These are phyloP conservation scores for Venturia carpophila DNA, from an alignment of 2,329 filamentous ascomycete genomes.

Conservation along the genomic window DNA sequence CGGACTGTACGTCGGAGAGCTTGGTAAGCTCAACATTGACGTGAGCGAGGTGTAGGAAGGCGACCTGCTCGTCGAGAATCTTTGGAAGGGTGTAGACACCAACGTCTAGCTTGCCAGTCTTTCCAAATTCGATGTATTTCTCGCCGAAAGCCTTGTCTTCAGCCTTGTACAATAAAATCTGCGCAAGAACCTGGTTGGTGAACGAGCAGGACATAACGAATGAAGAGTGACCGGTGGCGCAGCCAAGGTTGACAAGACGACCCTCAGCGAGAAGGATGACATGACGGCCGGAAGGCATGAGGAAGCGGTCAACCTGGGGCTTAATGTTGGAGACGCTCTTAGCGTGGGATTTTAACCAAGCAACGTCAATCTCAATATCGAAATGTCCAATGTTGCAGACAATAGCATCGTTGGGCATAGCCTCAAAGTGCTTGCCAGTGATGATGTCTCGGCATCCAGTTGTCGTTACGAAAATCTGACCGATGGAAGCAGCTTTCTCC, in stretches of 20 bases:
- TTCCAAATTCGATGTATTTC: constrained; percentile 96
- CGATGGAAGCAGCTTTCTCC: constrained; percentile 82
- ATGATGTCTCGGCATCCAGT: constrained; percentile 99
- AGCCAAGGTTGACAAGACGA: constrained; percentile 98
- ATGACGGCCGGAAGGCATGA: constrained; percentile 87
- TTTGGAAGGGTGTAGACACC: constrained; percentile 97
- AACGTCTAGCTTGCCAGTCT: constrained; percentile 79
- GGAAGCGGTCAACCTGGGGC: constrained; percentile 97
- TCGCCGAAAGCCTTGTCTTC: constrained; percentile 76
- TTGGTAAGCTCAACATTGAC: constrained; percentile 89
- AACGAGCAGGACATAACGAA: constrained; percentile 99
- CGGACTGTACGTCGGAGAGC: constrained; percentile 78
- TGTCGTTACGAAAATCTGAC: constrained; percentile 99
- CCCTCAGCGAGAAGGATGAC: constrained; percentile 98
- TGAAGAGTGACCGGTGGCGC: constrained; percentile 96
- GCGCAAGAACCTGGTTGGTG: constrained; percentile 99
- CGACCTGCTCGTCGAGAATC: constrained; percentile 98
- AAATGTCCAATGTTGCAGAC: constrained; percentile 99
- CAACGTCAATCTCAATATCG: constrained; percentile 99
- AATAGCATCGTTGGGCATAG: constrained; percentile 94
- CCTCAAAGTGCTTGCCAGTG: constrained; percentile 82
- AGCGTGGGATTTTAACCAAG: constrained; percentile 97
- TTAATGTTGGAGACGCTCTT: constrained; percentile 96
- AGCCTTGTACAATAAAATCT: constrained; percentile 97
- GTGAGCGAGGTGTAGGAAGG: constrained; percentile 84